phyloP scores from a whole-genome alignment of 768 basidiomycete species.

The Macrolepiota dolichaula region DNA sequence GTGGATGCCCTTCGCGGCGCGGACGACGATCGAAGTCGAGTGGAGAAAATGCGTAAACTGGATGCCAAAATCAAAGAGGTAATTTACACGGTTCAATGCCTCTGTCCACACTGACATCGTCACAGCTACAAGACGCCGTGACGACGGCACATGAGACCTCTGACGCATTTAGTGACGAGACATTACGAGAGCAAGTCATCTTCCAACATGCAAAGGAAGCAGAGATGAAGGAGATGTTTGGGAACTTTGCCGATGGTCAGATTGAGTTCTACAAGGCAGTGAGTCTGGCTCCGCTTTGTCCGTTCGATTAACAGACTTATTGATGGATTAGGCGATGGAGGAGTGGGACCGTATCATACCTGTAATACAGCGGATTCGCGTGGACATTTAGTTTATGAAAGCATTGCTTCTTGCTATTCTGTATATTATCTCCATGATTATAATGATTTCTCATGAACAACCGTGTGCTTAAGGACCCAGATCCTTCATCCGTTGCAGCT shows the following conservation, averaged over 20 bases:
- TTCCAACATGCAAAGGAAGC: conserved; percentile 90
- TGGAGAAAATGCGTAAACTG: conserved; percentile 91
- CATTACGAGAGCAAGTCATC: conserved; percentile 82
- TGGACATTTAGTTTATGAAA: conserved; percentile 63
- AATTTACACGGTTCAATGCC: conserved; percentile 1
- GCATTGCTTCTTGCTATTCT: conserved; percentile 17
- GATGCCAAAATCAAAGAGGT: conserved; percentile 97
- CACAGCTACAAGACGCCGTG: conserved; percentile 93
- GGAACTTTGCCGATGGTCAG: conserved; percentile 87
- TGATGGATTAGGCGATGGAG: conserved; percentile 71
- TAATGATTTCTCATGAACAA: conserved; percentile 15
- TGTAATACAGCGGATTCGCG: conserved; percentile 88
- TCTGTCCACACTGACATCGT: conserved; percentile 10
- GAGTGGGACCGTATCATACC: conserved; percentile 97
- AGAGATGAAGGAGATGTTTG: conserved; percentile 97
- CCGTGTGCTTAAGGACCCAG: conserved; percentile 17
- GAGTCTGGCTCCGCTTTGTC: conserved; percentile 10
- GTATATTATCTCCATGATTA: conserved; percentile 21
- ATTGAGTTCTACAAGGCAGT: conserved; percentile 92
- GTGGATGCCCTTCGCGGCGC: conserved; percentile 90
- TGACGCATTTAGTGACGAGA: conserved; percentile 95
- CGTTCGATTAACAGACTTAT: conserved; percentile 3
- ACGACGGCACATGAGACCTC: conserved; percentile 93
- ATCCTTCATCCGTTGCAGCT: conserved; percentile 41
- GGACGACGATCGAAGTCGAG: conserved; percentile 89